Evolutionary conservation across 768 basidiomycete species (phyloP).

Genomic region (Phlebiopsis flavidoalba): DNA sequence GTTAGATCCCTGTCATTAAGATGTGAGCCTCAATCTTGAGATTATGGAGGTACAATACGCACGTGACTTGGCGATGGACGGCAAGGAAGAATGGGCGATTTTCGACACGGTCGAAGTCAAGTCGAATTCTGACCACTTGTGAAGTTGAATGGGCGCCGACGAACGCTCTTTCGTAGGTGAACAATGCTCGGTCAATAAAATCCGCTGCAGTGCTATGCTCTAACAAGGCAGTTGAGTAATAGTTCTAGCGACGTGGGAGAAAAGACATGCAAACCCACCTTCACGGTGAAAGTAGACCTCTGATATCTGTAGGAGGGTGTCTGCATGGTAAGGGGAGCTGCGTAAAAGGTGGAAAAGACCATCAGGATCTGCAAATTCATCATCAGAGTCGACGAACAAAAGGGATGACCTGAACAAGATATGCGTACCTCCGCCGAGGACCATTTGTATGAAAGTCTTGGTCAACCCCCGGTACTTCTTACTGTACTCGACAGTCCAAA

Average conservation of each 20-base stretch:
- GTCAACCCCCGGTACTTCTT: constrained; percentile 81
- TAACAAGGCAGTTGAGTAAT: constrained; percentile 20
- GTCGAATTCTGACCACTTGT: constrained; percentile 70
- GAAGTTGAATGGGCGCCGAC: constrained; percentile 77
- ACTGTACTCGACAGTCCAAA: constrained; percentile 89
- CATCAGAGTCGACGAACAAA: not conserved
- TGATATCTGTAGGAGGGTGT: constrained; percentile 82
- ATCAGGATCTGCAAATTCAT: constrained; percentile 54
- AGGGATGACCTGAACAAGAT: not conserved
- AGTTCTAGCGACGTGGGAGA: not conserved
- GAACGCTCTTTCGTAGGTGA: constrained; percentile 89
- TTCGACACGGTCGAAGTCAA: constrained; percentile 89
- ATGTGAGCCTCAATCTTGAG: too few relatives aligned
- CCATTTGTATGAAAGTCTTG: constrained; percentile 72
- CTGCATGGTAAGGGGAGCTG: constrained; percentile 85
- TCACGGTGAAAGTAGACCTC: constrained; percentile 86
- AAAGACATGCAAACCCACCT: constrained; percentile 40
- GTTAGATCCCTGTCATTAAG: constrained; percentile 59
- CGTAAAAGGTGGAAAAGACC: constrained; percentile 73
- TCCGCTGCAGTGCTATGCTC: constrained; percentile 84
- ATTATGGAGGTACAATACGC: constrained; percentile 19
- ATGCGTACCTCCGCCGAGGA: constrained; percentile 72
- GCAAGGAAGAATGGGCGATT: constrained; percentile 92
- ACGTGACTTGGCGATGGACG: constrained; percentile 79
- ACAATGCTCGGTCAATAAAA: constrained; percentile 87